phyloP scores from a whole-genome alignment of 2,329 filamentous ascomycete species.

The Epichloe glyceriae region DNA sequence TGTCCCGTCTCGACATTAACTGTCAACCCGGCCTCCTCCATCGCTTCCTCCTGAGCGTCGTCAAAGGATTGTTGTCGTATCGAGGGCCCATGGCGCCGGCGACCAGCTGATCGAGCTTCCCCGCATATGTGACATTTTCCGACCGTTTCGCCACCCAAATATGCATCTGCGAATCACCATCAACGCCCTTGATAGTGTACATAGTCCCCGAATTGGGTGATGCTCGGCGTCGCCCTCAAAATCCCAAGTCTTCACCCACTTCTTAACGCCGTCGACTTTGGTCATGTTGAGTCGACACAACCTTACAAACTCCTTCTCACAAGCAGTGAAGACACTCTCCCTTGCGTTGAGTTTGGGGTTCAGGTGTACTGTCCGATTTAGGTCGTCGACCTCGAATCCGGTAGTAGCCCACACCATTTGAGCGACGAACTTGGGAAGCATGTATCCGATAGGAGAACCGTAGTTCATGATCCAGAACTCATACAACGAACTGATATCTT shows the following conservation, averaged over 20 bases:
- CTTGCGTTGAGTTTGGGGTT: conserved; percentile 3
- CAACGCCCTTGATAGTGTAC: conserved; percentile 16
- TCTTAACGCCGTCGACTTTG: conserved; percentile 14
- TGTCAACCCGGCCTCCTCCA: conserved; percentile 20
- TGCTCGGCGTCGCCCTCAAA: conserved; percentile 9
- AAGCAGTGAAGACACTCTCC: conserved; percentile 1
- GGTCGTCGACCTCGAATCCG: conserved; percentile 8
- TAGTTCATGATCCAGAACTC: conserved; percentile 13
- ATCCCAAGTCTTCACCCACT: conserved; percentile 12
- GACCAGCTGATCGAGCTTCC: conserved; percentile 24
- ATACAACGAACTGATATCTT: conserved; percentile 10
- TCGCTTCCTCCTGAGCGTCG: conserved; percentile 20
- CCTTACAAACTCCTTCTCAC: conserved; percentile 6
- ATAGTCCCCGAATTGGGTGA: conserved; percentile 19
- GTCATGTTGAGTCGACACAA: conserved; percentile 16
- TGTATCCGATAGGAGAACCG: conserved; percentile 13
- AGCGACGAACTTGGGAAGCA: conserved; percentile 11
- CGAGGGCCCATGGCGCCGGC: conserved; percentile 21
- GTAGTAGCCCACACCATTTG: conserved; percentile 12
- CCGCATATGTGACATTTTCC: conserved; percentile 17
- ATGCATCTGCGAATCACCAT: conserved; percentile 11
- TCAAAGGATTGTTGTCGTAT: conserved; percentile 15
- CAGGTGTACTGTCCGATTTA: conserved; percentile 11
- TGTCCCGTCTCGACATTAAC: conserved; percentile 12
- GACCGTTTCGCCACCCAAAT: conserved; percentile 24